Conservation (phyloP, 768 basidiomycete genomes). For the Cyathus striatus region DNA sequence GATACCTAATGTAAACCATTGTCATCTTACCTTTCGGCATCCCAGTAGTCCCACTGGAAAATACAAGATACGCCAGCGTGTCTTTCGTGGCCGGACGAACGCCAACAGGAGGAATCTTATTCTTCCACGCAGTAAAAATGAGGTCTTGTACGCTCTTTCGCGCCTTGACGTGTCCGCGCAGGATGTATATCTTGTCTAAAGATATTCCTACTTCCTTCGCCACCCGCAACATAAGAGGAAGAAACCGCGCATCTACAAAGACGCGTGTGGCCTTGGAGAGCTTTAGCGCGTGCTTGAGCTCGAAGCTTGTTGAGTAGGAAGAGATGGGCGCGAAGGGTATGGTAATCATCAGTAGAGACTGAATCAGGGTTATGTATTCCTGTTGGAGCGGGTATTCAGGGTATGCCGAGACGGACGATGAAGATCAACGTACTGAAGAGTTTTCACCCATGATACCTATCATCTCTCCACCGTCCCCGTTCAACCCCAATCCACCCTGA, state of each 20-base stretch:
- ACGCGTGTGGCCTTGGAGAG: conserved; percentile 26
- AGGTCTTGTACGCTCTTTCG: conserved; percentile 39
- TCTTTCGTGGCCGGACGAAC: conserved; percentile 41
- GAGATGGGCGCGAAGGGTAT: conserved; percentile 30
- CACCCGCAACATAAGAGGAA: conserved; percentile 22
- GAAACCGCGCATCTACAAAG: conserved; percentile 27
- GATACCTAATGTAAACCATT: neutral
- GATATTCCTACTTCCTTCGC: conserved; percentile 29
- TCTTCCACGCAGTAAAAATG: conserved; percentile 30
- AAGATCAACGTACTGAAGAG: conserved; percentile 43
- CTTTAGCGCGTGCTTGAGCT: conserved; percentile 27
- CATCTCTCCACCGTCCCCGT: conserved; percentile 43
- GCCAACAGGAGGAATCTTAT: conserved; percentile 31
- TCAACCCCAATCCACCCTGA: conserved; percentile 54
- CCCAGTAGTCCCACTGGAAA: conserved; percentile 78
- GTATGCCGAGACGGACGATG: neutral
- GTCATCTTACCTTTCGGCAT: conserved; percentile 56
- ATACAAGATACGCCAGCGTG: conserved; percentile 65
- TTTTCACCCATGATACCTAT: conserved; percentile 71
- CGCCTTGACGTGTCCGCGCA: conserved; percentile 37
- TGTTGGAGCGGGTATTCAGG: conserved; percentile 5
- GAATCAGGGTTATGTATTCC: conserved; percentile 29
- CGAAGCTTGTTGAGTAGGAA: conserved; percentile 30
- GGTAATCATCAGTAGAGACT: conserved; percentile 23
- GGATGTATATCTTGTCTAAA: conserved; percentile 40